Base-by-base conservation (phyloP, 805 yeast genomes). In the Kodamaea leandrae region DNA sequence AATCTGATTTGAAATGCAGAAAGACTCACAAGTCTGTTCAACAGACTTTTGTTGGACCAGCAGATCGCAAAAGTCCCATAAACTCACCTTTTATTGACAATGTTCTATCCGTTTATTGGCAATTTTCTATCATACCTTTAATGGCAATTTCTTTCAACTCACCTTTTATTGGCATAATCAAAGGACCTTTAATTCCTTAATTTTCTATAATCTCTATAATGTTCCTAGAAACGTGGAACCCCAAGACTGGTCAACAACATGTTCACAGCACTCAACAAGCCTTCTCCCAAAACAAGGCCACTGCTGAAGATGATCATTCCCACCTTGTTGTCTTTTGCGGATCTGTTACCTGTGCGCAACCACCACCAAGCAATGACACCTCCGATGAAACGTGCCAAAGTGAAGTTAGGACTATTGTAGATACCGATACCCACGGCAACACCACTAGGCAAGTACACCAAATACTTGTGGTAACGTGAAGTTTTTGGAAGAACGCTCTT, bases 351-450 rank as follows among this genome's bases (percentile, higher is more conserved):
- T 13, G 44, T 45, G 17, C 46, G 45, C 44, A 78, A 48, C 88
- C 90, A 80, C 49, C 65, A 47, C 54, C 76, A 75, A 1, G 89
- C 77, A 24, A 80, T 54, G 3, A 85, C 51, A 2, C 99, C 99
- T 7, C 99, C 99, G 16, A 88, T 46, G 57, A 93, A 91, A 52
- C 99, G 72, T 1, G 98, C 98, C 34, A 91, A 68, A 0, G 98
- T 93, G 64, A 91, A 93, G 36, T 88, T 82, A 2, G 99, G 98
- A 0, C 90, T 75, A 59, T 93, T 93, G 61, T 91, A 93, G 46
- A 91, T 88, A 13, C 99, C 98, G 38, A 91, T 85, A 1, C 99
- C 99, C 13, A 90, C 96, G 2, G 99, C 97, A 19, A 93, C 95
- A 9, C 99, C 99, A 16, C 88, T 82, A 1, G 99, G 99, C 19